Evolutionary conservation across 2,329 filamentous ascomycete genomes (phyloP).

Genomic region (Sphaerulina musiva): DNA sequence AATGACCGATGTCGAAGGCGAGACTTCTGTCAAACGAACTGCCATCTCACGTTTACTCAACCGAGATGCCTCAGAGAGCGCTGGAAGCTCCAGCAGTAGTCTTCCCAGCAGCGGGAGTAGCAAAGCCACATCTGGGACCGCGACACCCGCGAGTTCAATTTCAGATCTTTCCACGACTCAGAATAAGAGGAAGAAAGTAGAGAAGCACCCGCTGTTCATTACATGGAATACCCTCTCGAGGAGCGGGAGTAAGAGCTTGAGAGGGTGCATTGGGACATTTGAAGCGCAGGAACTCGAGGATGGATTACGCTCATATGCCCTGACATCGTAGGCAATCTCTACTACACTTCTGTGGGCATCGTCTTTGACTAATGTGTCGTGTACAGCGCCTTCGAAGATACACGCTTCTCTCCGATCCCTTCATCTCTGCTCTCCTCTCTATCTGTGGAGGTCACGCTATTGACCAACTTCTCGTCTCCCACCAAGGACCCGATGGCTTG

Average conservation of each 20-base stretch:
- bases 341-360: not conserved
- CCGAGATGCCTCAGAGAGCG: slow-evolving; percentile 17
- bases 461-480: slow-evolving; percentile 60
- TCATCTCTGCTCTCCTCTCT: slow-evolving; percentile 62
- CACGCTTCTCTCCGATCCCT: slow-evolving; percentile 55
- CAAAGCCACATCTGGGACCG: slow-evolving; percentile 16
- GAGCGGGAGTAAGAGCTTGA: slow-evolving; percentile 59
- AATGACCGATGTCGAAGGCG: slow-evolving; percentile 25
- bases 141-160: slow-evolving; percentile 34
- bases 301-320: slow-evolving; percentile 71
- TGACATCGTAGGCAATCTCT: slow-evolving; percentile 57
- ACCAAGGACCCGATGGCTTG: slow-evolving; percentile 68
- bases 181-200: slow-evolving; percentile 25
- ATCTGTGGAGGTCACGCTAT: slow-evolving; percentile 64
- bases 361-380: not conserved
- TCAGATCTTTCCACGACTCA: slow-evolving; percentile 36
- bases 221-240: slow-evolving; percentile 78
- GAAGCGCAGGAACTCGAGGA: slow-evolving; percentile 64
- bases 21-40: slow-evolving; percentile 32
- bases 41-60: slow-evolving; percentile 42
- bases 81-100: slow-evolving; percentile 27
- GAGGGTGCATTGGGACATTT: slow-evolving; percentile 96
- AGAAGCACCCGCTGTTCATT: slow-evolving; percentile 71
- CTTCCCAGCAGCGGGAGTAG: slow-evolving; percentile 19
- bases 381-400: slow-evolving; percentile 56